Percentiles rank a stretch among this genome's conserved stretches.
Evolutionary conservation across 768 basidiomycete species (phyloP).

Genomic region (Amanita thiersii): DNA sequence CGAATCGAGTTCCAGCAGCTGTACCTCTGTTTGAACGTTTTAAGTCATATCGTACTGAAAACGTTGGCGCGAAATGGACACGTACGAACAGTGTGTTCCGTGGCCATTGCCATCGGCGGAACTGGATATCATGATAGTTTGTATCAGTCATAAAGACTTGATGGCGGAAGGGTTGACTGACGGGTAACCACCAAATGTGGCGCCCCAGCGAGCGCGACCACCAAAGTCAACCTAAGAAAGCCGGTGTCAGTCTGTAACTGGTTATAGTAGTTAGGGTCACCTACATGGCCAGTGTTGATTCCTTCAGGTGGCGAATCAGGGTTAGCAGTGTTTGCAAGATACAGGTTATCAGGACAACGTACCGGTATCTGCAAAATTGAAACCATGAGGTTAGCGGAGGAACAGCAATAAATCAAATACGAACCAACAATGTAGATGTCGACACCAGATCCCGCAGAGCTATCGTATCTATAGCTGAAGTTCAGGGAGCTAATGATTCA

Average conservation of each 20-base stretch:
- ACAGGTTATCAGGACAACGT: conserved; percentile 4
- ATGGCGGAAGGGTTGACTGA: not conserved
- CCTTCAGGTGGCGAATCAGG: conserved; percentile 11
- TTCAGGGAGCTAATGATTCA: conserved; percentile 11
- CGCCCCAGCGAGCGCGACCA: conserved; percentile 34
- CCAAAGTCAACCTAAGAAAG: conserved; percentile 25
- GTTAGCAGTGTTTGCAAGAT: not conserved
- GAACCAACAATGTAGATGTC: conserved; percentile 35
- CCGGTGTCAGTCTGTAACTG: not conserved
- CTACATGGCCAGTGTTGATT: conserved; percentile 17
- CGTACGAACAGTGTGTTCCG: conserved; percentile 3
- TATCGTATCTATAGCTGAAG: conserved; percentile 23
- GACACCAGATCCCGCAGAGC: conserved; percentile 24
- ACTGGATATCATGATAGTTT: not conserved
- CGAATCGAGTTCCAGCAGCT: conserved; percentile 10
- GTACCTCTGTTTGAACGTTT: conserved; percentile 10
- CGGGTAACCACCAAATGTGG: conserved; percentile 23
- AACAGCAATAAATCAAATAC: conserved; percentile 1
- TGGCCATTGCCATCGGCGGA: conserved; percentile 10
- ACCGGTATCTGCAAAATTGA: conserved; percentile 18
- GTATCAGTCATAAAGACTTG: conserved; percentile 4
- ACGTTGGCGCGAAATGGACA: not conserved
- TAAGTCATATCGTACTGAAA: not conserved
- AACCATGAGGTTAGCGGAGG: not conserved
- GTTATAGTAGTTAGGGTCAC: conserved; percentile 1